Percentiles rank a stretch among this genome's conserved stretches.
phyloP scores from a whole-genome alignment of 495 filamentous ascomycete species.

The Aspergillus cristatus region DNA sequence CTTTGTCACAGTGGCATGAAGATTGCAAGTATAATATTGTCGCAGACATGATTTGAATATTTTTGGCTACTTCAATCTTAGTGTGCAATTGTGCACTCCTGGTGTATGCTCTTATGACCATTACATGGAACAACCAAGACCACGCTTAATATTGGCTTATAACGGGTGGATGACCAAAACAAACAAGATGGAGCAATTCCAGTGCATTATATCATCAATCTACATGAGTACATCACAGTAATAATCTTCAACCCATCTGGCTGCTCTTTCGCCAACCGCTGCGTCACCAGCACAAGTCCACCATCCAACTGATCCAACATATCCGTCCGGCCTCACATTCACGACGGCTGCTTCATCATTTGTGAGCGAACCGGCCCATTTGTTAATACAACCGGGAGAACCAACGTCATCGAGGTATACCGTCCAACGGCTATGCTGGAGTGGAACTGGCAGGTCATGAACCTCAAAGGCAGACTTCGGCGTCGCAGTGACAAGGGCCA shows the following conservation, averaged over 20 bases:
- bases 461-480: constrained; percentile 49
- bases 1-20: constrained; percentile 28
- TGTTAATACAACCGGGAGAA: constrained; percentile 44
- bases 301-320: constrained; percentile 49
- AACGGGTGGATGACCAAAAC: too few species aligned
- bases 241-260: constrained; percentile 50
- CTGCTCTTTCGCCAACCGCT: constrained; percentile 34
- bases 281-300: constrained; percentile 29
- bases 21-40: too few species aligned
- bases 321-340: constrained; percentile 59
- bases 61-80: too few species aligned
- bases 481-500: constrained; percentile 48
- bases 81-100: too few species aligned
- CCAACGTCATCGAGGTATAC: constrained; percentile 57
- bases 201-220: too few species aligned
- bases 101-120: too few species aligned
- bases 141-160: too few species aligned
- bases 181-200: too few species aligned
- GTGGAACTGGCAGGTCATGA: constrained; percentile 44
- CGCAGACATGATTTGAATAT: too few species aligned
- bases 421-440: constrained; percentile 56
- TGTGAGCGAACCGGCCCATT: constrained; percentile 51
- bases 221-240: constrained; percentile 10
- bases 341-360: constrained; percentile 45
- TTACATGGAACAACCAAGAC: too few species aligned